Percentiles rank a stretch among this genome's conserved stretches.
phyloP scores from a whole-genome alignment of 2,329 filamentous ascomycete genomes.

The Akanthomyces muscarius region DNA sequence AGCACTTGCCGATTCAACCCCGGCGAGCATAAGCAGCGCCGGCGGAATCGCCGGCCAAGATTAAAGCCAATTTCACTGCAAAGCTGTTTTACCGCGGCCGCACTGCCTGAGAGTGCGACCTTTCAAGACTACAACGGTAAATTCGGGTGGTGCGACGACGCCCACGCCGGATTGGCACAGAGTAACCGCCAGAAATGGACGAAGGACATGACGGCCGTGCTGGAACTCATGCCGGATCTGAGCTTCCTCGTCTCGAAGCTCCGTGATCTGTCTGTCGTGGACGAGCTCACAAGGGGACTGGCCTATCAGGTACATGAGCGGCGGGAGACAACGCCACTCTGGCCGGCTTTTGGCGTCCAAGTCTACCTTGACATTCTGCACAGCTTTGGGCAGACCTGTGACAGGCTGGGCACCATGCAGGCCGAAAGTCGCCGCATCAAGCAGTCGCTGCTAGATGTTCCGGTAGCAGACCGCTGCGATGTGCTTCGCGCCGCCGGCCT shows the following conservation, averaged over 20 bases:
- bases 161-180: not conserved
- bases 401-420: constrained; percentile 5
- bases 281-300: constrained; percentile 22
- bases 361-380: constrained; percentile 23
- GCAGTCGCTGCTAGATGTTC: constrained; percentile 19
- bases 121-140: constrained; percentile 21
- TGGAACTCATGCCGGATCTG: constrained; percentile 19
- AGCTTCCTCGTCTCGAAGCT: constrained; percentile 17
- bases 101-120: not conserved
- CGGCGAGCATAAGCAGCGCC: too few species aligned
- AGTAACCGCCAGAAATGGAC: constrained; percentile 16
- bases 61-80: too few species aligned
- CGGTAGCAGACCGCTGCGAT: not conserved
- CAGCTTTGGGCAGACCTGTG: not conserved
- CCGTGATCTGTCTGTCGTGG: constrained; percentile 17
- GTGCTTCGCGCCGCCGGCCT: constrained; percentile 17
- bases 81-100: not conserved
- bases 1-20: too few species aligned
- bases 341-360: constrained; percentile 21
- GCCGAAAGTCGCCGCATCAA: constrained; percentile 21
- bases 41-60: too few species aligned
- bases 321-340: constrained; percentile 4
- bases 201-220: constrained; percentile 19
- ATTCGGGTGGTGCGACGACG: constrained; percentile 22
- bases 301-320: not conserved